Conservation (phyloP, 495 filamentous ascomycete species). For the Podospora pseudopauciseta region DNA sequence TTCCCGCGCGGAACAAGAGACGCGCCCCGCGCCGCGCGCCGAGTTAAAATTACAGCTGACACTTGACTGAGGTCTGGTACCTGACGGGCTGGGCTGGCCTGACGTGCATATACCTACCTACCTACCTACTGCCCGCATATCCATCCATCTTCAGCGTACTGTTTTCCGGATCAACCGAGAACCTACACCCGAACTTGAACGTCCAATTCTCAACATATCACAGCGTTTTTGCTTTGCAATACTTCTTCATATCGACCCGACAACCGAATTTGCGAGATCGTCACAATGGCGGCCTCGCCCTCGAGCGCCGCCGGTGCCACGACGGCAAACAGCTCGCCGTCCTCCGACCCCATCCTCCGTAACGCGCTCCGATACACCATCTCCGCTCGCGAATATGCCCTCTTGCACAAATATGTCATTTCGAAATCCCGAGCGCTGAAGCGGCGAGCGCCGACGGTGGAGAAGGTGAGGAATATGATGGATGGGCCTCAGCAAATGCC, state of each 20-base stretch:
- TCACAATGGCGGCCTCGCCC: slow-evolving; percentile 16
- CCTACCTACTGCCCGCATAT: neutral
- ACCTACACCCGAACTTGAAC: neutral
- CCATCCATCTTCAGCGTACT: neutral
- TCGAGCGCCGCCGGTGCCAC: slow-evolving; percentile 20
- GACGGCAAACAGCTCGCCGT: slow-evolving; percentile 33
- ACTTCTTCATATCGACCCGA: too few relatives aligned
- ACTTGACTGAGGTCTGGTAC: neutral
- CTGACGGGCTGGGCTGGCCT: neutral
- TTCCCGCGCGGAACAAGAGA: neutral
- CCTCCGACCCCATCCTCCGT: slow-evolving; percentile 60
- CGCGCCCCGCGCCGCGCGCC: too few relatives aligned
- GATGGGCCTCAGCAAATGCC: slow-evolving; percentile 25
- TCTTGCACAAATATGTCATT: slow-evolving; percentile 72
- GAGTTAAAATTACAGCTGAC: neutral
- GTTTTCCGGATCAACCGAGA: neutral
- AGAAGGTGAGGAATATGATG: slow-evolving; percentile 47
- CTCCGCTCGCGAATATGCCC: slow-evolving; percentile 77
- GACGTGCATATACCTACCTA: neutral
- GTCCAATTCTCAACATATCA: neutral
- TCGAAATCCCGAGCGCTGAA: slow-evolving; percentile 61
- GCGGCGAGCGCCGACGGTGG: slow-evolving; percentile 56
- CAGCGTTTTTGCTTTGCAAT: neutral
- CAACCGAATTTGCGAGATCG: neutral
- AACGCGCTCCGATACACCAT: slow-evolving; percentile 81